A percentile compares a stretch with the other conserved stretches of the same genome.
Conservation (phyloP, 495 filamentous ascomycete genomes). For the Tetracladium setigerum region DNA sequence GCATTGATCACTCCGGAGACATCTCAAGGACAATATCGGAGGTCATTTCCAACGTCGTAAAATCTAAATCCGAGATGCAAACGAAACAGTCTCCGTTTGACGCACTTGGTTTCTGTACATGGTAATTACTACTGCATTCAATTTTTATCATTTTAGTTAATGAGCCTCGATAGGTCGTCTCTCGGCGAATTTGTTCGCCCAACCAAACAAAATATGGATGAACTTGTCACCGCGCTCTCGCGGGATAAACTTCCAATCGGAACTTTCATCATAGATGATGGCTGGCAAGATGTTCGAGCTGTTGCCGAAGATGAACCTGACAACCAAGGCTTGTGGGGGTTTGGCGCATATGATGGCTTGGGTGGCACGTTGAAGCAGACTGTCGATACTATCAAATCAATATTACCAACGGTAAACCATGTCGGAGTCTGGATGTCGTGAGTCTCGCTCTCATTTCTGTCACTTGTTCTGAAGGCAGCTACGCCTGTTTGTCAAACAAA, state of each 20-base stretch:
- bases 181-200: slow-evolving; percentile 5
- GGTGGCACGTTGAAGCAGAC: background rate
- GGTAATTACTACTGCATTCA: background rate
- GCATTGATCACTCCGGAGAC: slow-evolving; percentile 2
- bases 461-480: too few species aligned
- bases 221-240: background rate
- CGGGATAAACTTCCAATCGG: slow-evolving; percentile 2
- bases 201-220: slow-evolving; percentile 2
- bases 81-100: slow-evolving; percentile 1
- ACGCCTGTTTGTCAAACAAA: too few species aligned
- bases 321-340: slow-evolving; percentile 2
- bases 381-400: slow-evolving; percentile 7
- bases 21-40: background rate
- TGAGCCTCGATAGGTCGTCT: background rate
- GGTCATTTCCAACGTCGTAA: background rate
- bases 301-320: too few species aligned
- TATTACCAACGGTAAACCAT: slow-evolving; percentile 6
- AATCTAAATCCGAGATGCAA: background rate
- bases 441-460: background rate
- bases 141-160: too few species aligned
- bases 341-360: slow-evolving; percentile 4
- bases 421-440: slow-evolving; percentile 9
- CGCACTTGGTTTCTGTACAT: slow-evolving; percentile 6
- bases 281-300: slow-evolving; percentile 8
- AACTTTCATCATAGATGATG: slow-evolving; percentile 13